Evolutionary conservation across 78 protist genomes (phyloP).

Genomic region (Guillardia theta): DNA sequence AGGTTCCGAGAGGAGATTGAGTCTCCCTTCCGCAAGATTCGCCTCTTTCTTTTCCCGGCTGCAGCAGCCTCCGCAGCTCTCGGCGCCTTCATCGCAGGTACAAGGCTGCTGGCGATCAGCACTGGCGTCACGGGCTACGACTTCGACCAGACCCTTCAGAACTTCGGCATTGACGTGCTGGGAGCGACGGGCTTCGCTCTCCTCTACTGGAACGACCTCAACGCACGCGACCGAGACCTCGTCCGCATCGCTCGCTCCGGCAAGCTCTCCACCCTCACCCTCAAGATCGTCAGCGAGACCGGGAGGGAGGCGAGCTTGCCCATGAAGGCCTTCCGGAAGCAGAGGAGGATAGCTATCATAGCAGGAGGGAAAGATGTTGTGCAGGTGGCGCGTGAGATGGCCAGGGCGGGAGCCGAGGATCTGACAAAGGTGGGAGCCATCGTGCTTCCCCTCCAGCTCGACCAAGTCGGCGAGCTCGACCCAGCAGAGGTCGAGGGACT

Average conservation of each 20-base stretch:
- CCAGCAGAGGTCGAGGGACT: no score
- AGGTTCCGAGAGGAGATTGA: background rate
- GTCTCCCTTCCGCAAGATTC: background rate
- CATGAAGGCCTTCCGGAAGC: background rate
- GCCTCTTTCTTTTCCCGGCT: background rate
- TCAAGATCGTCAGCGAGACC: background rate
- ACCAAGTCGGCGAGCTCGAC: no score
- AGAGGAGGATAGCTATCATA: no score
- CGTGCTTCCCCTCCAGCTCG: no score
- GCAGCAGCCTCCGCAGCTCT: background rate
- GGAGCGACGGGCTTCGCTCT: background rate
- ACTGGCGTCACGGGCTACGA: background rate
- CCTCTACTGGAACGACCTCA: background rate
- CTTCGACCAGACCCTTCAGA: background rate
- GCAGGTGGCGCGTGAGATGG: no score
- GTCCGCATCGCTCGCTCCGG: background rate
- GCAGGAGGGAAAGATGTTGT: no score
- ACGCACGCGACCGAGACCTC: background rate
- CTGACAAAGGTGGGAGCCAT: no score
- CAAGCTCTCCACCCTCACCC: background rate
- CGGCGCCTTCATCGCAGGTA: background rate
- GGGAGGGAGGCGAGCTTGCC: background rate
- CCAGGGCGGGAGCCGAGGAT: no score
- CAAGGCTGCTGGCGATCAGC: background rate
- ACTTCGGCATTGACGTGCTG: background rate